phyloP scores from a whole-genome alignment of 106 monocot genomes.

The Phalaenopsis aphrodite region DNA sequence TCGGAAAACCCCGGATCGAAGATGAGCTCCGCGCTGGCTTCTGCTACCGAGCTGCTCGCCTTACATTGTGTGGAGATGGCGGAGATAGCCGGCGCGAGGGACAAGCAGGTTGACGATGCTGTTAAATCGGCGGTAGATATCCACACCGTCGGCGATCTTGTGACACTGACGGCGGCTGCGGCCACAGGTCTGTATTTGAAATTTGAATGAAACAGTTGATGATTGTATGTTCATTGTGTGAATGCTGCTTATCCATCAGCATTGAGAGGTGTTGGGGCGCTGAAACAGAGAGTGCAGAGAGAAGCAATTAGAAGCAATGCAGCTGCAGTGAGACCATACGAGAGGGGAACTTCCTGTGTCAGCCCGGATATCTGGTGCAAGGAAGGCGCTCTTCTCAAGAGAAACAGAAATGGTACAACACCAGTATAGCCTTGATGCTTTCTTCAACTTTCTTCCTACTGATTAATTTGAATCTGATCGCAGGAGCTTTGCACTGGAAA shows the following conservation, averaged over 20 bases:
- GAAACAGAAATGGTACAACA: slow-evolving; percentile 50
- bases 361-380: slow-evolving; percentile 60
- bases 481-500: slow-evolving; percentile 64
- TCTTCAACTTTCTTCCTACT: background rate
- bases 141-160: slow-evolving; percentile 52
- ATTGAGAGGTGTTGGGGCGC: slow-evolving; percentile 56
- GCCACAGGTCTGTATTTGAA: slow-evolving; percentile 50
- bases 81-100: slow-evolving; percentile 45
- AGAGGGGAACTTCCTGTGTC: slow-evolving; percentile 27
- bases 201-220: background rate
- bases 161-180: slow-evolving; percentile 91
- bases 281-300: slow-evolving; percentile 59
- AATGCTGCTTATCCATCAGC: slow-evolving; percentile 30
- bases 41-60: slow-evolving; percentile 74
- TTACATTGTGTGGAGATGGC: slow-evolving; percentile 83
- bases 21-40: slow-evolving; percentile 49
- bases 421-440: background rate
- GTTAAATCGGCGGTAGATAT: slow-evolving; percentile 64
- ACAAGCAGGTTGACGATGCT: slow-evolving; percentile 30
- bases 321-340: slow-evolving; percentile 59
- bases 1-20: slow-evolving; percentile 22
- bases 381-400: slow-evolving; percentile 63
- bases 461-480: background rate
- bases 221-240: background rate
- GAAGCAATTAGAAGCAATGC: slow-evolving; percentile 30